Percentiles rank a stretch among this genome's conserved stretches.
phyloP scores from a whole-genome alignment of 2,329 filamentous ascomycete genomes.

The Annulohypoxylon truncatum region DNA sequence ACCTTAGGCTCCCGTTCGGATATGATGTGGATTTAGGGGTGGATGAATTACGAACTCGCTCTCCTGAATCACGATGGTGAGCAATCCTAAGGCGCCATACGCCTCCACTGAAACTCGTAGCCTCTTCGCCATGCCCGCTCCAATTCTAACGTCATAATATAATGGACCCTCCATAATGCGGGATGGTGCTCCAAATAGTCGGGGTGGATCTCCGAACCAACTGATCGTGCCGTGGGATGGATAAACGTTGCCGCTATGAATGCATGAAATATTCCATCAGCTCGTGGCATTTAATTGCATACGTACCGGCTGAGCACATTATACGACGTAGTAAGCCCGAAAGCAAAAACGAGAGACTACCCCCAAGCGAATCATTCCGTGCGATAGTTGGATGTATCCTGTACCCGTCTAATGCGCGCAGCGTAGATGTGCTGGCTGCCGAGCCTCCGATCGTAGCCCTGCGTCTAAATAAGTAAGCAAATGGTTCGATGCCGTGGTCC shows the following conservation, averaged over 20 bases:
- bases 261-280: slow-evolving; percentile 8
- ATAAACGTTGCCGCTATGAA: slow-evolving; percentile 20
- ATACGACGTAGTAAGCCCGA: slow-evolving; percentile 24
- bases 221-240: slow-evolving; percentile 25
- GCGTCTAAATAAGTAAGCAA: not conserved
- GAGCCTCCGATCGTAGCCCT: slow-evolving; percentile 13
- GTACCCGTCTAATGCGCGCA: slow-evolving; percentile 9
- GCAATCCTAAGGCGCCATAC: slow-evolving; percentile 1
- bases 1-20: not conserved
- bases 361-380: not conserved
- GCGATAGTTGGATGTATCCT: slow-evolving; percentile 1
- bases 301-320: slow-evolving; percentile 1
- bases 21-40: not conserved
- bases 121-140: not conserved
- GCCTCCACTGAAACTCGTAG: not conserved
- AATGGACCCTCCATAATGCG: slow-evolving; percentile 1
- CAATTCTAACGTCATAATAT: not conserved
- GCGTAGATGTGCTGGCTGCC: slow-evolving; percentile 6
- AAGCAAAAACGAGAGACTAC: not conserved
- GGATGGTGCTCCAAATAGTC: slow-evolving; percentile 9
- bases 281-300: slow-evolving; percentile 1
- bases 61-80: not conserved
- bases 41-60: slow-evolving; percentile 6
- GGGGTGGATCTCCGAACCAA: not conserved
- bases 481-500: not conserved